Evolutionary conservation across 768 basidiomycete genomes (phyloP), one percentile per base, ranked within the genome.

Genomic region (Termitomyces sp.): DNA sequence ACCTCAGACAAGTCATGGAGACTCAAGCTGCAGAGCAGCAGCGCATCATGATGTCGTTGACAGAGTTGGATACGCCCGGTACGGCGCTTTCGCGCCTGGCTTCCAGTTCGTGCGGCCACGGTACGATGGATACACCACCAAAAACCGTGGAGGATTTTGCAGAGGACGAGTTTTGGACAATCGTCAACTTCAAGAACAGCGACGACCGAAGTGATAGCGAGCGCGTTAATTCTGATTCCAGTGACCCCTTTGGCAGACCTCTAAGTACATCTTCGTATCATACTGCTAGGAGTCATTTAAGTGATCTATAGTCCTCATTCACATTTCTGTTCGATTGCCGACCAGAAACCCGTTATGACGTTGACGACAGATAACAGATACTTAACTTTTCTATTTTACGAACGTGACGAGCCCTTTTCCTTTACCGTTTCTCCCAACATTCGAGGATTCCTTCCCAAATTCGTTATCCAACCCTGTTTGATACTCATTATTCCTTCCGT

Each of bases 211-310:
- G 20, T 5, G 16, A 41, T 41, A 40, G 5, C 28, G 26, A 30
- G 43, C 18, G 3, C n/a, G n/a, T 16, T 33, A 46, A 47, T 47
- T 23, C 12, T n/a, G 20, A 9, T 18, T 61, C 32, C n/a, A 32
- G 18, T 12, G 60, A 65, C 32, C 46, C 50, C 20, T 57, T 55
- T 36, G 66, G 67, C 28, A 60, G 73, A 52, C 70, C 72, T 23
- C 72, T 67, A 23, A 77, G 75, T 55, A 58, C 65, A 59, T 61
- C 71, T 9, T 75, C 76, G 2, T 77, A 71, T 56, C 63, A 63
- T 50, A 75, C 76, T 20, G 76, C 76, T 10, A 71, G 61, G 54
- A 74, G 68, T 49, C 68, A 68, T 28, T 70, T 75, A 50, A 63
- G 65, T 57, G 68, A 68, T 50, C 2, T 13, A 38, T 57, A 18